A percentile compares a stretch with the other conserved stretches of the same genome.
Conservation (phyloP, 2,329 filamentous ascomycete genomes). For the Colletotrichum sublineola region DNA sequence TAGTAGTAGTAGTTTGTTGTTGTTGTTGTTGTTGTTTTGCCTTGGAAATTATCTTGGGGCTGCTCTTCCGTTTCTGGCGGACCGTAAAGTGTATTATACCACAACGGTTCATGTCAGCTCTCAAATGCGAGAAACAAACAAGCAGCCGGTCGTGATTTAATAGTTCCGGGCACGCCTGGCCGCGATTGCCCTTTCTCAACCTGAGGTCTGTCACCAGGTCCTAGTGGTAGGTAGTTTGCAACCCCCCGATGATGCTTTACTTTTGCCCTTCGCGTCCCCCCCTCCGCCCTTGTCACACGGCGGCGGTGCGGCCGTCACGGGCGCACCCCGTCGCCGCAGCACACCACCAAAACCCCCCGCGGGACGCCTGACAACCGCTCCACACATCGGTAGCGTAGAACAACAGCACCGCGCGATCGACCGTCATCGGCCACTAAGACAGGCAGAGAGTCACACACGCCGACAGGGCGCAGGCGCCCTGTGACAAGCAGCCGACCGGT, state of each 20-base stretch:
- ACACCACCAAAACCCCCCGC: background rate
- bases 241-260: background rate
- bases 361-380: conserved; percentile 22
- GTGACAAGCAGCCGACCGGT: conserved; percentile 14
- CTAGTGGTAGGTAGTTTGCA: background rate
- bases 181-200: background rate
- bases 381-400: background rate
- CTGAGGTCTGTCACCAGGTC: background rate
- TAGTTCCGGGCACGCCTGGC: background rate
- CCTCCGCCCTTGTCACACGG: background rate
- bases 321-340: conserved; percentile 13
- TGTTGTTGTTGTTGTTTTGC: background rate
- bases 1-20: too few relatives aligned
- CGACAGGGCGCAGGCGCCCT: background rate
- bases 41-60: background rate
- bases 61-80: background rate
- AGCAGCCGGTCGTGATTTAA: background rate
- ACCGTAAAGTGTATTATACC: background rate
- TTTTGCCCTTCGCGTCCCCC: background rate
- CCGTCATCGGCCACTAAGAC: background rate
- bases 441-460: background rate
- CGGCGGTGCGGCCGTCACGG: conserved; percentile 14
- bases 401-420: background rate
- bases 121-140: background rate
- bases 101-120: background rate